Conservation (phyloP, 345 rosid species). For the Iberis pinnata region DNA sequence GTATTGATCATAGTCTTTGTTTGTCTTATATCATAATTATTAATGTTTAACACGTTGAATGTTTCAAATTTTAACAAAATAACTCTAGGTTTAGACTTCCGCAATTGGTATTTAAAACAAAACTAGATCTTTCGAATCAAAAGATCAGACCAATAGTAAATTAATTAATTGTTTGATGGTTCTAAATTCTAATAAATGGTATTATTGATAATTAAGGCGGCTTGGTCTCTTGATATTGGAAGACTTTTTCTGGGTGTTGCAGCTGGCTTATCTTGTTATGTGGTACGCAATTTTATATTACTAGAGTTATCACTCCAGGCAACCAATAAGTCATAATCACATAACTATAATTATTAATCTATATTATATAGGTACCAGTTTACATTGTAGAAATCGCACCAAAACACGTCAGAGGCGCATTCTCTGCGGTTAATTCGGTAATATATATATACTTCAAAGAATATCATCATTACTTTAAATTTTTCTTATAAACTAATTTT, state of each 20-base stretch:
- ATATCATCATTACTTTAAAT: neutral
- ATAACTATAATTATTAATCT: neutral
- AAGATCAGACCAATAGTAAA: neutral
- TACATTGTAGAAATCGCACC: constrained; percentile 89
- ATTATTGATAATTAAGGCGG: constrained; percentile 29
- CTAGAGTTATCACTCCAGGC: constrained; percentile 2
- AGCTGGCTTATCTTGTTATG: constrained; percentile 69
- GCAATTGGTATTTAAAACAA: neutral
- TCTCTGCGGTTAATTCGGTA: constrained; percentile 50
- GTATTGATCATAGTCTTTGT: neutral
- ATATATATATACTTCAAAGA: neutral
- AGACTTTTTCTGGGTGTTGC: constrained; percentile 65
- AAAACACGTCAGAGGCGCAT: constrained; percentile 60
- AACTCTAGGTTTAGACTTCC: neutral
- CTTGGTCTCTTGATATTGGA: constrained; percentile 62
- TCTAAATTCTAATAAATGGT: neutral
- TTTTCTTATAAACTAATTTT: neutral
- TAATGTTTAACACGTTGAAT: neutral
- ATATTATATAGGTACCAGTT: constrained; percentile 48
- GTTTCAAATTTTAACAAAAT: neutral
- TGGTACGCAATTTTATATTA: constrained; percentile 40
- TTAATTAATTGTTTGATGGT: constrained; percentile 1
- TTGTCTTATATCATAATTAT: neutral
- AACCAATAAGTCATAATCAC: neutral
- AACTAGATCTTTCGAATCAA: neutral